Evolutionary conservation across 2,329 filamentous ascomycete genomes (phyloP), one percentile per base, ranked within the genome.

Genomic region (Alternaria sp.): DNA sequence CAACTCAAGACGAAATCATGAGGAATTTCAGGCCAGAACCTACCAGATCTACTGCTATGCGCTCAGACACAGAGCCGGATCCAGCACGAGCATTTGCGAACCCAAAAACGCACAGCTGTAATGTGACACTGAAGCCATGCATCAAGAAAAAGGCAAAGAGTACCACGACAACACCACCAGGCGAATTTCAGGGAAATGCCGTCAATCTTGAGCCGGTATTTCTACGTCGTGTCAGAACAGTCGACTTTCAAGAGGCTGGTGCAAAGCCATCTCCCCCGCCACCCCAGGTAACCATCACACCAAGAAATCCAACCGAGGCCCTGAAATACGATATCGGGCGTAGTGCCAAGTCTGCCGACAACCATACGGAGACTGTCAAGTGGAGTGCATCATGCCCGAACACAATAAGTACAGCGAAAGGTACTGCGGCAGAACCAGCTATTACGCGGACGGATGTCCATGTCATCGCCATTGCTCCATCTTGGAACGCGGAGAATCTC

Each of bases 391-490:
- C 52, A 6, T 72, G 47, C 53, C 67, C 64, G 5, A 61, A 54
- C 14, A 60, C 59, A 6, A 59, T 59, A 9, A 18, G 28, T 22
- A 48, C 36, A 20, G 46, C 44, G 7, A 78, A 73, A 53, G 66
- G 74, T 42, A 64, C 34, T 22, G 58, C 55, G 22, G 76, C 74
- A 20, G 65, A 68, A 32, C 63, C 74, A 22, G 75, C 73, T 6
- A 56, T 72, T 7, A 79, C 76, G 5, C 64, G 69, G 5, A 74
- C 77, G 1, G 75, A 76, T 58, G 75, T 78, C 3, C 76, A 78
- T 54, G 70, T 77, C 20, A 64, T 78, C 32, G 67, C 74, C 4
- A 66, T 73, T 34, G 55, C 73, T 16, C 72, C 72, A 5, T 63
- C 66, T 2, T 63, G 57, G 62, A 53, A 22, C 22, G 22, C 47